Conservation (phyloP, 179 eudicot genomes). For the Patellifolia procumbens region DNA sequence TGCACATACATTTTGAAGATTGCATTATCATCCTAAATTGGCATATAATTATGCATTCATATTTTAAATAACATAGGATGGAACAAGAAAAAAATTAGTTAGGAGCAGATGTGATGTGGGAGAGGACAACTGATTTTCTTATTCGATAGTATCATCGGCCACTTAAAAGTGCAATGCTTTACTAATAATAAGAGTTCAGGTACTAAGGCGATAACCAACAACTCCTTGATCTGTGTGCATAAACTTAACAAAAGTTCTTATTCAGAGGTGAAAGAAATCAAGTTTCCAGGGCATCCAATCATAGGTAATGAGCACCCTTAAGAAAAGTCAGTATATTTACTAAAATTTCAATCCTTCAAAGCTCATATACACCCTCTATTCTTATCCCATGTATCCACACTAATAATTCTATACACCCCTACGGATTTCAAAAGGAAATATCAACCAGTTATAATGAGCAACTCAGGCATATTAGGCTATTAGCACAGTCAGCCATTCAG, state of each 20-base stretch:
- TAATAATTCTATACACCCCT: not conserved
- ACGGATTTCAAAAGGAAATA: no score
- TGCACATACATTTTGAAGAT: no score
- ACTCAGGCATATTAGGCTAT: not conserved
- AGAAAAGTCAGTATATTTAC: not conserved
- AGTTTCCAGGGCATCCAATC: not conserved
- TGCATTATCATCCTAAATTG: no score
- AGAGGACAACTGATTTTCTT: no score
- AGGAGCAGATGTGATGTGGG: no score
- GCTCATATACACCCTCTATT: not conserved
- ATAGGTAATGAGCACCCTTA: not conserved
- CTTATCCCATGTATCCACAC: not conserved
- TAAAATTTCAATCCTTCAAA: not conserved
- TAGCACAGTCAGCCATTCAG: conserved; percentile 2
- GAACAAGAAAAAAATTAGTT: no score
- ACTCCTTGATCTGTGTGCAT: not conserved
- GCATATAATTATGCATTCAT: no score
- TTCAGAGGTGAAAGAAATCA: not conserved
- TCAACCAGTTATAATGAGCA: not conserved
- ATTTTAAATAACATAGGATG: no score
- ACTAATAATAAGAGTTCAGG: not conserved
- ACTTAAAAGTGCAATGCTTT: not conserved
- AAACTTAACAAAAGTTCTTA: not conserved
- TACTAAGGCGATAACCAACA: not conserved
- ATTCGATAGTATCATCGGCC: no score